Conservation (phyloP, 306 rosid species). For the Glycyrrhiza uralensis region DNA sequence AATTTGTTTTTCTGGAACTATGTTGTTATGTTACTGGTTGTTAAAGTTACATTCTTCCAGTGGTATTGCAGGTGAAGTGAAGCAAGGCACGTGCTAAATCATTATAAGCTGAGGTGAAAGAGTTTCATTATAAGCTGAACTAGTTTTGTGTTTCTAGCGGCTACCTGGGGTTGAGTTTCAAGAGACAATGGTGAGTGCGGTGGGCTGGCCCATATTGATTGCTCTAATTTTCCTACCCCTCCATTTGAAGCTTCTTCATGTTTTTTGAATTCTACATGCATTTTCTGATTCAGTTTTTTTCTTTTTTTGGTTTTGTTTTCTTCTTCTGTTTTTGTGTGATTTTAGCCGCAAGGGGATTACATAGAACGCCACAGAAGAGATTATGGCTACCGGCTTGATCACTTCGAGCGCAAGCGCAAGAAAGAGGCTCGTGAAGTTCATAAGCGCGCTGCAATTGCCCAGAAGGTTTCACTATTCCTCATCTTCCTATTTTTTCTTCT, state of each 20-base stretch:
- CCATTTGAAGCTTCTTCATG: too few relatives aligned
- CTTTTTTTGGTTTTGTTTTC: background rate
- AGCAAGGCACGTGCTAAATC: background rate
- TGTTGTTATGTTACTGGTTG: background rate
- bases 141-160: background rate
- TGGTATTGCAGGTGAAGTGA: background rate
- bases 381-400: constrained; percentile 79
- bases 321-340: background rate
- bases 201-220: too few relatives aligned
- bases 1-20: background rate
- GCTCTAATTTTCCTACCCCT: background rate
- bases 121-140: background rate
- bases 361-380: constrained; percentile 90
- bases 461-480: constrained; percentile 46
- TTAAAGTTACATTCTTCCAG: background rate
- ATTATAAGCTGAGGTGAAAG: background rate
- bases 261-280: background rate
- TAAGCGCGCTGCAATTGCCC: constrained; percentile 73
- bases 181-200: background rate
- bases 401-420: constrained; percentile 89
- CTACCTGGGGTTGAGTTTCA: background rate
- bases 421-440: constrained; percentile 81
- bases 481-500: background rate
- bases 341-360: constrained; percentile 91
- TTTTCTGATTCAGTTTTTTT: background rate